Base-by-base conservation (phyloP, 192 early-diverging fungal genomes). In the Cladochytrium replicatum region DNA sequence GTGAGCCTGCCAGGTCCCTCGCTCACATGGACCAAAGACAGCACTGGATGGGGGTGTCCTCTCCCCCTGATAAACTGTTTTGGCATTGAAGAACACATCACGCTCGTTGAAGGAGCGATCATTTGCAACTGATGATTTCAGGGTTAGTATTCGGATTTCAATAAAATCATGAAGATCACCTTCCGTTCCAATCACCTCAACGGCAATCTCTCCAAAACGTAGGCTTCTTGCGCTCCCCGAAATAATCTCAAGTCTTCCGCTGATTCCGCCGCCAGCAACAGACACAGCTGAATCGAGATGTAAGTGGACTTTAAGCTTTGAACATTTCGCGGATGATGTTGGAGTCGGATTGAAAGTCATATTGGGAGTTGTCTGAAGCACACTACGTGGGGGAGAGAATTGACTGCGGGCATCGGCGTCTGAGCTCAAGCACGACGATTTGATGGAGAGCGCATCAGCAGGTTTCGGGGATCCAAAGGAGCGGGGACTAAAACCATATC, bases 131-230 rank as follows among this genome's bases (percentile, higher is more conserved):
- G 44, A 29, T 8, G 27, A n/a, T n/a, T n/a, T 38, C 22, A 30
- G 43, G 21, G 27, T 40, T 41, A 49, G 27, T n/a, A n/a, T n/a
- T n/a, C n/a, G n/a, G n/a, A n/a, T n/a, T n/a, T n/a, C n/a, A 26
- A 44, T 26, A 44, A 25, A 4, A 22, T 9, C 25, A 40, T 17
- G 7, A 17, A 62, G 27, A 37, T 39, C 61, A 78, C 78, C 76
- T 69, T 82, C 79, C 43, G 63, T 72, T 15, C 77, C 79, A 15
- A 66, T 69, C 39, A 82, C 41, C 49, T 82, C 72, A 17, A 75
- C 69, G 0, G 77, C 63, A 7, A 82, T 82, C 52, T 81, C 78
- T n/a, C 77, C 79, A 13, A 82, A 43, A 46, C 66, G 60, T 40
- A 82, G 41, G 15, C 72, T 71, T 11, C 54, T 54, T n/a, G 60